phyloP scores from a whole-genome alignment of 1,284 basidiomycete genomes.

The Puccinia coronata region DNA sequence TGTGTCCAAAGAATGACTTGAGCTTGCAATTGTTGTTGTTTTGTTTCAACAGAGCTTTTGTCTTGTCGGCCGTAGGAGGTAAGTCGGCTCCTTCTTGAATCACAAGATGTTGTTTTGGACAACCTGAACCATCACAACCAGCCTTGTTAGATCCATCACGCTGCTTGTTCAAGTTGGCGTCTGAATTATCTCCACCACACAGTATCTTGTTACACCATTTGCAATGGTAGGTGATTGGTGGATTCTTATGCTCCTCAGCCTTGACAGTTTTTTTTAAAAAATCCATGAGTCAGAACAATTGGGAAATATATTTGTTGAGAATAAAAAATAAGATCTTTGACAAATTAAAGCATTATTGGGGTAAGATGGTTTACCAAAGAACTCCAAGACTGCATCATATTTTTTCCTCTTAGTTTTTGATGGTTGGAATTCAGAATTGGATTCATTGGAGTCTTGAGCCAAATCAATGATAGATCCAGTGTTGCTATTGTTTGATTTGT shows the following conservation, averaged over 20 bases:
- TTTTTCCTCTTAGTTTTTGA: not conserved
- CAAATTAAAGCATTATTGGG: not conserved
- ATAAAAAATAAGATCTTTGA: not conserved
- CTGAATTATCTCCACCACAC: conserved; percentile 16
- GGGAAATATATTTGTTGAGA: no score
- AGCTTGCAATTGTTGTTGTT: not conserved
- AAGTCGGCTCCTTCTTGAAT: conserved; percentile 2
- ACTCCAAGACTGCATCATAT: conserved; percentile 6
- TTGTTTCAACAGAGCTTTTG: not conserved
- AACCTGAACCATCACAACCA: conserved; percentile 13
- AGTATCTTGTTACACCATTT: conserved; percentile 20
- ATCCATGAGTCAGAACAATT: not conserved
- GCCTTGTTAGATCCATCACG: conserved; percentile 31
- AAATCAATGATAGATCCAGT: conserved; percentile 6
- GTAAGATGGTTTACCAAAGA: no score
- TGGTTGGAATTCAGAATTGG: not conserved
- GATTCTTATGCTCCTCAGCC: conserved; percentile 2
- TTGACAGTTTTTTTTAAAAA: not conserved
- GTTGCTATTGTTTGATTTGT: conserved; percentile 16
- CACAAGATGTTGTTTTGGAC: not conserved
- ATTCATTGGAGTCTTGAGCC: not conserved
- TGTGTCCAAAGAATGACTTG: conserved; percentile 9
- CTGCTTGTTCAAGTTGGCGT: no score
- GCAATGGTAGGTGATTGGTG: conserved; percentile 21
- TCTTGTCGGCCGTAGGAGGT: conserved; percentile 12